Conservation (phyloP, 2,329 filamentous ascomycete species). For the Lasiodiplodia citricola region DNA sequence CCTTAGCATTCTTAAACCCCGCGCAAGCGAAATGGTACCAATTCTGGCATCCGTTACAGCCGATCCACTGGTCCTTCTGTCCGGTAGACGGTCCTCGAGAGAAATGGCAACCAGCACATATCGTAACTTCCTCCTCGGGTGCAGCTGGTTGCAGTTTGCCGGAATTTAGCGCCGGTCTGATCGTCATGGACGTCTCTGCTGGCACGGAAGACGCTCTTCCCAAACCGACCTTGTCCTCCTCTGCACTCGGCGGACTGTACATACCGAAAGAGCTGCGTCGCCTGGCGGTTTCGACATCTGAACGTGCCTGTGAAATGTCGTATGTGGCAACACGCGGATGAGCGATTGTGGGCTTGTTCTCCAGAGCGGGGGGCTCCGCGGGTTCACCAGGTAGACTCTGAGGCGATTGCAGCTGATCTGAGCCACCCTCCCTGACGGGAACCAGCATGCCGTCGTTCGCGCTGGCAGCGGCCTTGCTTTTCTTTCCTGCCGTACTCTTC, state of each 20-base stretch:
- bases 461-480: slow-evolving; percentile 40
- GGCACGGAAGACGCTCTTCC: slow-evolving; percentile 35
- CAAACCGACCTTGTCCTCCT: neutral
- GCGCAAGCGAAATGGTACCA: slow-evolving; percentile 74
- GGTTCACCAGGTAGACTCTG: slow-evolving; percentile 40
- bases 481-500: slow-evolving; percentile 43
- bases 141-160: neutral
- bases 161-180: neutral
- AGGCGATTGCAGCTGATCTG: slow-evolving; percentile 42
- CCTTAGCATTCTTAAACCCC: slow-evolving; percentile 67
- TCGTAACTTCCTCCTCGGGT: slow-evolving; percentile 45
- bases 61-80: slow-evolving; percentile 68
- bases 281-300: neutral
- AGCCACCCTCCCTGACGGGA: slow-evolving; percentile 15
- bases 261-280: slow-evolving; percentile 22
- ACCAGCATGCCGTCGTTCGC: slow-evolving; percentile 27
- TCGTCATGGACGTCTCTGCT: slow-evolving; percentile 30
- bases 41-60: slow-evolving; percentile 70
- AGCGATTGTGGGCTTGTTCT: neutral
- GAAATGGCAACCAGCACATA: slow-evolving; percentile 64
- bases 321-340: neutral
- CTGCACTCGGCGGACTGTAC: neutral
- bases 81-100: slow-evolving; percentile 57
- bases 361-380: slow-evolving; percentile 21
- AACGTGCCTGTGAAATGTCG: slow-evolving; percentile 1